Conservation (phyloP, 768 basidiomycete species). For the Gloeopeniophorella convolvens region DNA sequence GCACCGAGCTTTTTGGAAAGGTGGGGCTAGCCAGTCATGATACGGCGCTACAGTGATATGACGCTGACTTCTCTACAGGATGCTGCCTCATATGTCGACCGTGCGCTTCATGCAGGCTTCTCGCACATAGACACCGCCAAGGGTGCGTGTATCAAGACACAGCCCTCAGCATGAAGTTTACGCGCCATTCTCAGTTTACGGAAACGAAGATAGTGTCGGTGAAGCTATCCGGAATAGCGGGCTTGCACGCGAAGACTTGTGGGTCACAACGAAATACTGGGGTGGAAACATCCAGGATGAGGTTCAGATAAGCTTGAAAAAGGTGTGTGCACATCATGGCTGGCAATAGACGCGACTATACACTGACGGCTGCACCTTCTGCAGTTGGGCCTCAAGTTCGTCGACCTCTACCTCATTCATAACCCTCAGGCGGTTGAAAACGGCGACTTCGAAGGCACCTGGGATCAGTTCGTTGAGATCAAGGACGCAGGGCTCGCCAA, state of each 20-base stretch:
- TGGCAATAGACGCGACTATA: too few species aligned
- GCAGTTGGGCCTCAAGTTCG: slow-evolving; percentile 46
- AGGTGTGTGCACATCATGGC: too few species aligned
- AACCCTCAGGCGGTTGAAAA: slow-evolving; percentile 27
- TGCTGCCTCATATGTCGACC: background rate
- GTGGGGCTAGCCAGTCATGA: background rate
- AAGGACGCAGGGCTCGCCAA: slow-evolving; percentile 31
- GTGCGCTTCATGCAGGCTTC: background rate
- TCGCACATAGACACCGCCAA: background rate
- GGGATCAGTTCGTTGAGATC: slow-evolving; percentile 47
- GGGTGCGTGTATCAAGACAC: background rate
- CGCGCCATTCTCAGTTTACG: slow-evolving; percentile 1
- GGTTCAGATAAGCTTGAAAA: slow-evolving; percentile 36
- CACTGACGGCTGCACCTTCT: background rate
- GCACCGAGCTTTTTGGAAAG: background rate
- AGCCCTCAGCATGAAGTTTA: background rate
- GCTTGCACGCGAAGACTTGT: slow-evolving; percentile 22
- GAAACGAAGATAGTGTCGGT: slow-evolving; percentile 3
- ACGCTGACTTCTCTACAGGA: background rate
- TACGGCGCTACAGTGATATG: background rate
- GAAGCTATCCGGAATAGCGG: background rate
- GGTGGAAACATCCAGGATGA: slow-evolving; percentile 31
- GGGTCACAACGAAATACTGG: slow-evolving; percentile 37
- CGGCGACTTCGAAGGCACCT: slow-evolving; percentile 35
- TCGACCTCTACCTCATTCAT: slow-evolving; percentile 63